Conservation (phyloP, 371 early-diverging fungal genomes). For the Mortierella sp. region DNA sequence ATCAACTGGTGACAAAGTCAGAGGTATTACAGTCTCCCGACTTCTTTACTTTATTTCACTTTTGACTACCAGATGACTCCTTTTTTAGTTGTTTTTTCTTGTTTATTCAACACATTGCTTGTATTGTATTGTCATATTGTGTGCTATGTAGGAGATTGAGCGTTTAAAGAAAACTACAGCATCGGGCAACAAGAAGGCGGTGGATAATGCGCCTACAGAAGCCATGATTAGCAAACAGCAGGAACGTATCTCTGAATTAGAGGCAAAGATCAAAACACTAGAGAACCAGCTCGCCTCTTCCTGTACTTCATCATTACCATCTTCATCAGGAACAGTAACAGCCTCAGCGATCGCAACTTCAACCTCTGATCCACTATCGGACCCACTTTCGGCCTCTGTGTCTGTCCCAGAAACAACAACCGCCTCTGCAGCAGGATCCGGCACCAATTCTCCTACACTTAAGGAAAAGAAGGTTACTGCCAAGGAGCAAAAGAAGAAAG, state of each 20-base stretch:
- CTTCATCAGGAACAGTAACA: neutral
- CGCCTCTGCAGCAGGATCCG: conserved; percentile 23
- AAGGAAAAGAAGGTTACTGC: conserved; percentile 43
- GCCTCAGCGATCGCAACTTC: neutral
- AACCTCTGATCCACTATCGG: conserved; percentile 18
- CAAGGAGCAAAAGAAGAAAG: conserved; percentile 54
- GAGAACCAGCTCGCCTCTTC: conserved; percentile 16
- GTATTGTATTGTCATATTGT: too few species aligned
- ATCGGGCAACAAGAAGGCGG: neutral
- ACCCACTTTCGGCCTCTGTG: conserved; percentile 35
- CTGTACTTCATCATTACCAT: too few species aligned
- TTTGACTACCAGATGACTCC: too few species aligned
- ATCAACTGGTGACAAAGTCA: conserved; percentile 37
- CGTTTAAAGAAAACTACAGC: conserved; percentile 2
- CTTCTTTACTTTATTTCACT: too few species aligned
- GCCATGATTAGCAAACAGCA: conserved; percentile 15
- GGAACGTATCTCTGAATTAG: conserved; percentile 26
- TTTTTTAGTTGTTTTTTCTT: too few species aligned
- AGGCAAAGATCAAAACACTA: conserved; percentile 26
- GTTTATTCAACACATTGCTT: neutral
- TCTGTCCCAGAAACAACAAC: conserved; percentile 31
- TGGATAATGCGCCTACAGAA: neutral
- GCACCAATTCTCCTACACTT: conserved; percentile 26
- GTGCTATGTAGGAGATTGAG: conserved; percentile 36
- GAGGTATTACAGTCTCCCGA: too few species aligned